phyloP scores from a whole-genome alignment of 2,329 filamentous ascomycete species.

The Colletotrichum lindemuthianum region DNA sequence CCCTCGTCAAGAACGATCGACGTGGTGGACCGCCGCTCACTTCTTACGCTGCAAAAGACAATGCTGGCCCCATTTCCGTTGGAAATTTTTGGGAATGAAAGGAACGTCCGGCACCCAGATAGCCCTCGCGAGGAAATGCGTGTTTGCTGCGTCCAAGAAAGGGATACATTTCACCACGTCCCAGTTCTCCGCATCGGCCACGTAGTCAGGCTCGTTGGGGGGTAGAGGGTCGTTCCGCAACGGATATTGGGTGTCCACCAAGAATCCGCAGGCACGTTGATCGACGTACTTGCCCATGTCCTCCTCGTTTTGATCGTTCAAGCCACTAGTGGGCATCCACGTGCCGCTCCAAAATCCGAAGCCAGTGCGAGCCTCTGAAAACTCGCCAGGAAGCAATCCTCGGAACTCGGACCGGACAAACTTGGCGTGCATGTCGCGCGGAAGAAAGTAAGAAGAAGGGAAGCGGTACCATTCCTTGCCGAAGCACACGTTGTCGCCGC shows the following conservation, averaged over 20 bases:
- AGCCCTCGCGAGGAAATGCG: slow-evolving; percentile 77
- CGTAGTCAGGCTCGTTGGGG: slow-evolving; percentile 81
- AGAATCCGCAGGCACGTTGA: slow-evolving; percentile 78
- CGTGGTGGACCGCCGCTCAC: slow-evolving; percentile 2
- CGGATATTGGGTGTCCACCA: slow-evolving; percentile 88
- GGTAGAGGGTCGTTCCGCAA: slow-evolving; percentile 61
- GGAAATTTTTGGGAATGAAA: slow-evolving; percentile 74
- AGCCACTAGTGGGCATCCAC: slow-evolving; percentile 81
- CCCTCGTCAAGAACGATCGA: neutral
- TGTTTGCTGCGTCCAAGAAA: slow-evolving; percentile 84
- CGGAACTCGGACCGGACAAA: slow-evolving; percentile 92
- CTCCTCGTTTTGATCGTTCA: slow-evolving; percentile 93
- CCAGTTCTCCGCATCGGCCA: slow-evolving; percentile 80
- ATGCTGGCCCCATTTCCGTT: slow-evolving; percentile 86
- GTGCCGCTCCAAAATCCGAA: slow-evolving; percentile 85
- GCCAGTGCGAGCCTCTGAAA: slow-evolving; percentile 76
- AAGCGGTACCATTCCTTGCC: slow-evolving; percentile 99
- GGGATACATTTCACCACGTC: slow-evolving; percentile 77
- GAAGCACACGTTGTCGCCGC: slow-evolving; percentile 81
- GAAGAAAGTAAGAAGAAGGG: slow-evolving; percentile 91
- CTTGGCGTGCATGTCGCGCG: slow-evolving; percentile 83
- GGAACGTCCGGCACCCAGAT: slow-evolving; percentile 82
- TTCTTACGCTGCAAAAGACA: slow-evolving; percentile 77
- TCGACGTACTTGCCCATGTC: slow-evolving; percentile 89
- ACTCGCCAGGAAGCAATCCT: slow-evolving; percentile 90